A percentile compares a stretch with the other conserved stretches of the same genome.
These are phyloP conservation scores for Sindora glabra DNA, from an alignment of 306 rosid species.

Conservation along the genomic window DNA sequence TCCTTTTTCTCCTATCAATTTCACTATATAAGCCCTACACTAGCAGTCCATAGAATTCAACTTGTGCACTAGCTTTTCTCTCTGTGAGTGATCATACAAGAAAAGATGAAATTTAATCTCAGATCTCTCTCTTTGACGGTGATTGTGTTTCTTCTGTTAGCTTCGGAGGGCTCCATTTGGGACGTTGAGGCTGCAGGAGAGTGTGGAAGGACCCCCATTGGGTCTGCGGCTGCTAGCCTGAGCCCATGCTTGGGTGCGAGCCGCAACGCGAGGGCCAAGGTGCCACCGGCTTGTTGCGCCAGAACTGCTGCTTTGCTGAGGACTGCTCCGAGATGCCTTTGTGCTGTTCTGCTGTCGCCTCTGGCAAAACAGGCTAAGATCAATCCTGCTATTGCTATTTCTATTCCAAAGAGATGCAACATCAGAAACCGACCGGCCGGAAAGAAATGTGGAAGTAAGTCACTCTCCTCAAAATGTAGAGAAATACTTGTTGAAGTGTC, in stretches of 20 bases:
- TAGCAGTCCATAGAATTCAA: constrained; percentile 2
- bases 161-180: constrained; percentile 9
- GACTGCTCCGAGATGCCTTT: constrained; percentile 61
- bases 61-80: background rate
- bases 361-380: constrained; percentile 70
- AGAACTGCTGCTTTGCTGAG: constrained; percentile 56
- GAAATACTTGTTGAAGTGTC: background rate
- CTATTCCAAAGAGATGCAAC: constrained; percentile 82
- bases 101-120: constrained; percentile 1
- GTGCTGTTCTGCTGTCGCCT: constrained; percentile 78
- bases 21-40: constrained; percentile 18
- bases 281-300: constrained; percentile 58
- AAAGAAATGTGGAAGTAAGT: constrained; percentile 91
- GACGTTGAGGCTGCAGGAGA: constrained; percentile 60
- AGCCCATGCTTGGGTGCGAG: constrained; percentile 70
- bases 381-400: constrained; percentile 63
- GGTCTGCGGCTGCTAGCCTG: constrained; percentile 67
- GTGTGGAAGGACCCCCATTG: constrained; percentile 73
- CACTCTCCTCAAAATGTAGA: background rate
- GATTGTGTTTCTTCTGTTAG: constrained; percentile 10
- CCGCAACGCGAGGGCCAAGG: constrained; percentile 39
- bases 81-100: background rate
- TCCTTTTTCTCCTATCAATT: constrained; percentile 3
- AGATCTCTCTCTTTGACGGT: constrained; percentile 3
- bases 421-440: constrained; percentile 72